Conservation (phyloP, 164 flowering plant species). For the Nelumbo lutea region DNA sequence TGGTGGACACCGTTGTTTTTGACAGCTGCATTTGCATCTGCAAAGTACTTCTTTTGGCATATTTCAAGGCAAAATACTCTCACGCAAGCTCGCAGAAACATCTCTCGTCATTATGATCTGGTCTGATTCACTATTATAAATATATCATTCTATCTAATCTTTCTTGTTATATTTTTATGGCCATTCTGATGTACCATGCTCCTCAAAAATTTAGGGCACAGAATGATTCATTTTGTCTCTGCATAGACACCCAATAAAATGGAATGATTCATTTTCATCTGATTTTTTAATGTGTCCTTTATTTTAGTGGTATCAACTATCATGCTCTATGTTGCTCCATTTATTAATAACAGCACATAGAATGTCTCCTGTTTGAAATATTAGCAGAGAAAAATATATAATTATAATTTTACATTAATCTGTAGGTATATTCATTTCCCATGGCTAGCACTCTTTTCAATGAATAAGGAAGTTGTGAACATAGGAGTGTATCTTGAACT, state of each 20-base stretch:
- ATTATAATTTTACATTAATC: neutral
- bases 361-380: neutral
- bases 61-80: conserved; percentile 74
- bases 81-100: conserved; percentile 87
- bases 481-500: neutral
- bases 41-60: conserved; percentile 68
- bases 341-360: neutral
- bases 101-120: conserved; percentile 92
- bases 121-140: conserved; percentile 27
- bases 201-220: too few species aligned
- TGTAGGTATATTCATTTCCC: neutral
- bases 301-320: neutral
- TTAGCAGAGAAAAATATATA: neutral
- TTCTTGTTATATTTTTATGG: neutral
- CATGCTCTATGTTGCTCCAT: neutral
- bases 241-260: too few species aligned
- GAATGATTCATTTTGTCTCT: too few species aligned
- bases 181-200: too few species aligned
- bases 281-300: too few species aligned
- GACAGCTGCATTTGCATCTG: conserved; percentile 79
- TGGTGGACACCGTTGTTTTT: conserved; percentile 93
- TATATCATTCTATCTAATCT: neutral
- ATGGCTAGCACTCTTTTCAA: neutral
- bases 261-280: too few species aligned
- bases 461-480: neutral